Percentiles rank a stretch among this genome's conserved stretches.
phyloP scores from a whole-genome alignment of 768 basidiomycete species.

The Pulveroboletus sp. region DNA sequence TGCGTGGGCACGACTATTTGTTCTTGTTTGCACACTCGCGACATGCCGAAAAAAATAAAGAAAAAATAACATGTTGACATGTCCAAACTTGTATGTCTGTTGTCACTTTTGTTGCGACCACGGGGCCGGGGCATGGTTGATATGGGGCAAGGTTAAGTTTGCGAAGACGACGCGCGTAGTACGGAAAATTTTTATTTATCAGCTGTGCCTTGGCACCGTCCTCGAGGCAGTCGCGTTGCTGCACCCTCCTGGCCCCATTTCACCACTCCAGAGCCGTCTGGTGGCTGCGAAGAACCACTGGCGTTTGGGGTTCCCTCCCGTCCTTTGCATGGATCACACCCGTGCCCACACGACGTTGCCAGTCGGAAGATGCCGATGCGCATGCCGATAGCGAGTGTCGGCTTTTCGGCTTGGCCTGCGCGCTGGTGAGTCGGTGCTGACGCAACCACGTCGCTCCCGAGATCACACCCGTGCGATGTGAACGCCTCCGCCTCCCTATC shows the following conservation, averaged over 20 bases:
- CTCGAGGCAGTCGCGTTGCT: conserved; percentile 35
- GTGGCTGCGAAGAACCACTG: conserved; percentile 7
- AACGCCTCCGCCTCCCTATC: conserved; percentile 12
- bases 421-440: not conserved
- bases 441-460: conserved; percentile 27
- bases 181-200: conserved; percentile 30
- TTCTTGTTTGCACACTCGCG: conserved; percentile 10
- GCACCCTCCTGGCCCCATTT: conserved; percentile 14
- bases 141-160: conserved; percentile 33
- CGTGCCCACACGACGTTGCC: not conserved
- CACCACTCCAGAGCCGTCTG: conserved; percentile 14
- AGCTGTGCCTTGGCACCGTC: conserved; percentile 30
- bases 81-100: conserved; percentile 15
- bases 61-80: conserved; percentile 9
- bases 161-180: conserved; percentile 16
- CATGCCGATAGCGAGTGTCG: conserved; percentile 1
- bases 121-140: conserved; percentile 6
- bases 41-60: conserved; percentile 9
- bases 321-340: not conserved
- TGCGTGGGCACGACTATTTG: conserved; percentile 16
- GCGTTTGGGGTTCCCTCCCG: conserved; percentile 10
- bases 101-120: conserved; percentile 9
- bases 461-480: conserved; percentile 17
- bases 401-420: conserved; percentile 4
- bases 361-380: conserved; percentile 10